Conservation (phyloP, 176 grass and related monocot species). For the Carex myosuroides region DNA sequence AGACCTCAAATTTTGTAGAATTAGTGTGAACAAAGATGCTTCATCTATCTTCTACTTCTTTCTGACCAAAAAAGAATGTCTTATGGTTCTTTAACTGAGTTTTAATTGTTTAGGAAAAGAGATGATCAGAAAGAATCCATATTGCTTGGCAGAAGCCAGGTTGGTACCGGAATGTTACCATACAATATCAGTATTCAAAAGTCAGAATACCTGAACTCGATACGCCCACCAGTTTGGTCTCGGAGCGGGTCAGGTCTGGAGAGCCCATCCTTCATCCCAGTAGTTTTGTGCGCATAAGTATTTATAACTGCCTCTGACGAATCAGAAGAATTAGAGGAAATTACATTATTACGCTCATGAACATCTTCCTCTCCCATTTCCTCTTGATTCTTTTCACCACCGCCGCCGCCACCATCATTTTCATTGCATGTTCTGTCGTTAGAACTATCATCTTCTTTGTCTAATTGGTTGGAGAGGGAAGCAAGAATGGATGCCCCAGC, state of each 20-base stretch:
- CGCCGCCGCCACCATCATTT: conserved; percentile 8
- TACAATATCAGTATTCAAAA: conserved; percentile 13
- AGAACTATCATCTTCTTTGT: conserved; percentile 38
- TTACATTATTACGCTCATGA: conserved; percentile 42
- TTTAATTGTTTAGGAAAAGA: conserved; percentile 21
- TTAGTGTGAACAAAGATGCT: neutral
- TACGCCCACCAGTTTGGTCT: neutral
- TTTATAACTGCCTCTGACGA: conserved; percentile 37
- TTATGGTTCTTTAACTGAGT: conserved; percentile 34
- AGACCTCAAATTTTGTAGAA: conserved; percentile 53
- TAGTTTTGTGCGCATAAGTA: neutral
- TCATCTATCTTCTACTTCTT: conserved; percentile 56
- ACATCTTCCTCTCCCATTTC: conserved; percentile 48
- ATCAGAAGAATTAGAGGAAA: conserved; percentile 54
- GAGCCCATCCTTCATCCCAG: neutral
- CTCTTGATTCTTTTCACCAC: conserved; percentile 34
- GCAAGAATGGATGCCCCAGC: conserved; percentile 72
- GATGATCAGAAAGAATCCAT: neutral
- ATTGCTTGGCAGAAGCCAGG: neutral
- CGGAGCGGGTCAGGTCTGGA: neutral
- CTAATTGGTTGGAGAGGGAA: conserved; percentile 55
- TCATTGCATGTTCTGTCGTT: conserved; percentile 33
- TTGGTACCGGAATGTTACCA: conserved; percentile 48
- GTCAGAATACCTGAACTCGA: neutral
- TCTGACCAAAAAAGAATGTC: conserved; percentile 52